A percentile compares a stretch with the other conserved stretches of the same genome.
Evolutionary conservation across 192 early-diverging fungal species (phyloP).

Genomic region (Backusella sp.): DNA sequence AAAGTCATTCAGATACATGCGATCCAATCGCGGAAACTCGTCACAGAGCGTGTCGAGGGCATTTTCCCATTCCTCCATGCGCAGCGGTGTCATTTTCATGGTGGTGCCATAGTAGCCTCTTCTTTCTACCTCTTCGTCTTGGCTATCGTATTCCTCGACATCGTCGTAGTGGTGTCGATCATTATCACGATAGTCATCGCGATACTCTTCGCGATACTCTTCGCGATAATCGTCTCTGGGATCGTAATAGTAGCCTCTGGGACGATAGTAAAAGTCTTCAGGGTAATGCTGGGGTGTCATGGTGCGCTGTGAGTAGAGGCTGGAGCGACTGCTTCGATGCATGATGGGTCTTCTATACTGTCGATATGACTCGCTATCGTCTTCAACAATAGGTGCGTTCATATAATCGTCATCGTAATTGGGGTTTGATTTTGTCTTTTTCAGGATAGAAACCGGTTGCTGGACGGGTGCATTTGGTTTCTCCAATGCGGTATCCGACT

Average conservation of each 20-base stretch:
- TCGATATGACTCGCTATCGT: not conserved
- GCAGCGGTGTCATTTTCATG: not conserved
- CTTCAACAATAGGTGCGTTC: not conserved
- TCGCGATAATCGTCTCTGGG: not conserved
- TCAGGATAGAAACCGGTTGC: slow-evolving; percentile 14
- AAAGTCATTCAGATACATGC: slow-evolving; percentile 8
- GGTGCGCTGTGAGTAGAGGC: not conserved
- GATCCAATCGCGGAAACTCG: slow-evolving; percentile 1
- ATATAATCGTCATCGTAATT: not conserved
- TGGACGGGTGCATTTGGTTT: not conserved
- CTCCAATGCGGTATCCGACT: not conserved
- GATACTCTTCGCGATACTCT: not conserved
- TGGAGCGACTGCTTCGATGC: not conserved
- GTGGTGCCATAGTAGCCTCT: not conserved
- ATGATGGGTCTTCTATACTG: not conserved
- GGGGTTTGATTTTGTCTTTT: not conserved
- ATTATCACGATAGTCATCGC: not conserved
- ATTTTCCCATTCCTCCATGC: slow-evolving; percentile 11
- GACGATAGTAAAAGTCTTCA: not conserved
- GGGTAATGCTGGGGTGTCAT: not conserved
- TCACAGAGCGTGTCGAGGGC: slow-evolving; percentile 4
- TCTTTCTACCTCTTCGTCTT: not conserved
- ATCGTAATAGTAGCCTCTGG: not conserved
- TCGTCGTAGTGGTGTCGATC: not conserved
- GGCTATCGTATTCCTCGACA: not conserved